Conservation (phyloP, 768 basidiomycete species). For the Russula virescens region DNA sequence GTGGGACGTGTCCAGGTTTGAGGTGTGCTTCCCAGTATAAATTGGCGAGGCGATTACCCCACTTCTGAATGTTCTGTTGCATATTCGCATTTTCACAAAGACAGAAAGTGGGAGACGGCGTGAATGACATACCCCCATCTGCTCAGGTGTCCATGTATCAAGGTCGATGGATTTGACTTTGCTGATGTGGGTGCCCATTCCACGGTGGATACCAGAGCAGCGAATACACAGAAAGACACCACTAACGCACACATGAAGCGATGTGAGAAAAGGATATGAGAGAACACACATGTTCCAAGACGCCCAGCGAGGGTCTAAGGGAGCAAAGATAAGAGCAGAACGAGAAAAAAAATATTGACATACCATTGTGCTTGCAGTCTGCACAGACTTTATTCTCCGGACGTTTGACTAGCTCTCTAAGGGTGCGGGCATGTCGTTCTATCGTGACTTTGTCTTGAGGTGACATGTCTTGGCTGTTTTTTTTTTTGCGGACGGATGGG, state of each 20-base stretch:
- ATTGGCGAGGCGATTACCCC: constrained; percentile 93
- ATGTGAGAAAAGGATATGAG: not conserved
- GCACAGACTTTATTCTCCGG: constrained; percentile 94
- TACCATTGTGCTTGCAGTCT: constrained; percentile 95
- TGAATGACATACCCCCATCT: constrained; percentile 68
- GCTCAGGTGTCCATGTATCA: constrained; percentile 95
- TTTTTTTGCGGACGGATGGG: not conserved
- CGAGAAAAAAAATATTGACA: constrained; percentile 26
- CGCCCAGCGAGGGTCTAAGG: constrained; percentile 91
- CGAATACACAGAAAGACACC: constrained; percentile 95
- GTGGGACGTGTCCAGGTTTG: constrained; percentile 84
- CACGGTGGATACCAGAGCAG: constrained; percentile 95
- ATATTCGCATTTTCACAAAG: not conserved
- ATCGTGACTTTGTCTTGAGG: constrained; percentile 81
- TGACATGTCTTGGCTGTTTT: constrained; percentile 33
- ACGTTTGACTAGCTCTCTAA: constrained; percentile 81
- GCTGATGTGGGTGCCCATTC: constrained; percentile 98
- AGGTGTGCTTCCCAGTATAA: constrained; percentile 97
- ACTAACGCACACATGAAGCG: constrained; percentile 34
- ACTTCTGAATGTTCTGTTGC: constrained; percentile 87
- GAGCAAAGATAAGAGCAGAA: not conserved
- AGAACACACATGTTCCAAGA: constrained; percentile 84
- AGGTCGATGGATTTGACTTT: constrained; percentile 97
- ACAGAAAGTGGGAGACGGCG: not conserved
- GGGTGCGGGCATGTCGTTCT: constrained; percentile 67